Base-by-base conservation (phyloP, 768 basidiomycete species). In the Macrolepiota dolichaula region DNA sequence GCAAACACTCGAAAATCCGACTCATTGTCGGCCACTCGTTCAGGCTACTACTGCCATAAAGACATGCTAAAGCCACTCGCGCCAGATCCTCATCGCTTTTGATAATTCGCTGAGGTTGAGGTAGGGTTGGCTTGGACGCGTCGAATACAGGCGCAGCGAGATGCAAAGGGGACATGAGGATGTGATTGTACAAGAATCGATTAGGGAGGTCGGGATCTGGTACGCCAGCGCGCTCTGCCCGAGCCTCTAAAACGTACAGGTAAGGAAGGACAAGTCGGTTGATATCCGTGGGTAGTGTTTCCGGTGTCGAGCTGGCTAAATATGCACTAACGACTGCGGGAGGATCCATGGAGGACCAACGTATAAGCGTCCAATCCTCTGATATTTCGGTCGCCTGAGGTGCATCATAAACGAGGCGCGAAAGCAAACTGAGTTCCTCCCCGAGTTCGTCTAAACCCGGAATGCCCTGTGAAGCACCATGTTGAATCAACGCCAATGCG, bases 1-100 rank as follows among this genome's bases (percentile, higher is more conserved):
- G 96, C 35, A 98, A 80, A 70, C 96, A 99, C 70, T 99, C 96
- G 71, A 99, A 98, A 54, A 99, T 92, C 35, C 79, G 77, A 65
- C 89, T 92, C 95, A 97, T 98, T 3, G 79, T 86, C 0, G 85
- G 69, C 93, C 92, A 96, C 65, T 87, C 81, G 61, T 85, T 78
- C 36, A 88, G 74, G 58, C 82, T 82, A 62, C 86, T 81, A 66
- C 84, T 90, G 13, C 94, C 94, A 64, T 99, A 99, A 24, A 98
- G 74, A 67, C 88, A 89, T 6, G 95, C 89, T 12, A 98, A 84
- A 3, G 96, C 95, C 13, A 98, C 73, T 11, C 90, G 84, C 13
- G 87, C 93, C 69, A 96, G 85, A 65, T 94, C 92, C 66, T 91
- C 85, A 66, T 98, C 93, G 58, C 86, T 81, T 57, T 83, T 82